Conservation (phyloP, 352 stramenopile species). For the Globisporangium abappressorium region DNA sequence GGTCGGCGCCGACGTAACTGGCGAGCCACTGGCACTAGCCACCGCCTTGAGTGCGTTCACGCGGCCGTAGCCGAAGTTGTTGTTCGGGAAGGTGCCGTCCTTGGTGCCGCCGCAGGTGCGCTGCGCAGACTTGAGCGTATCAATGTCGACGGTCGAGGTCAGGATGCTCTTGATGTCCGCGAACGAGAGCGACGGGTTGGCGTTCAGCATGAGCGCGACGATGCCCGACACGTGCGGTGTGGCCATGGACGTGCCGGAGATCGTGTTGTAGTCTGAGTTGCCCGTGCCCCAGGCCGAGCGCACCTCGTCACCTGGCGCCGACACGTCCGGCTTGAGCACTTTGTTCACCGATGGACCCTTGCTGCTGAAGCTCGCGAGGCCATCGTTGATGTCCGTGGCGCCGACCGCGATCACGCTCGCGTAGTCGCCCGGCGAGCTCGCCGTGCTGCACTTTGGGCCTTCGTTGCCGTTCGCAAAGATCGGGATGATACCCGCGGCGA, state of each 20-base stretch:
- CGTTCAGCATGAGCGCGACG: constrained; percentile 31
- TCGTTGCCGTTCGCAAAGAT: constrained; percentile 22
- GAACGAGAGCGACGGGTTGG: constrained; percentile 21
- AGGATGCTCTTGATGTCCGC: constrained; percentile 15
- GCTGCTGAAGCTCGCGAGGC: constrained; percentile 27
- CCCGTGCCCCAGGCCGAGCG: constrained; percentile 20
- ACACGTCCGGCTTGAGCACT: constrained; percentile 30
- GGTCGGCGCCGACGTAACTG: background rate
- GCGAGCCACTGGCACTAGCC: background rate
- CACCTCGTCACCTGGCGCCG: constrained; percentile 24
- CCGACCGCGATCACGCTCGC: constrained; percentile 27
- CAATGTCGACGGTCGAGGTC: constrained; percentile 19
- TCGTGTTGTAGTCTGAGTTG: constrained; percentile 23
- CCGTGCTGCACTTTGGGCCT: constrained; percentile 20
- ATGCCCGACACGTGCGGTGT: constrained; percentile 32
- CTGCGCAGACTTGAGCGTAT: constrained; percentile 10
- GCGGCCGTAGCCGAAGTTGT: constrained; percentile 32
- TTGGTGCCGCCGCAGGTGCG: constrained; percentile 13
- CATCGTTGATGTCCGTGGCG: constrained; percentile 21
- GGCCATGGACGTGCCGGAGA: constrained; percentile 37
- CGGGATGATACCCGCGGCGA: background rate
- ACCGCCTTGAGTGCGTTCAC: constrained; percentile 24
- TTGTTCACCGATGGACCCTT: constrained; percentile 21
- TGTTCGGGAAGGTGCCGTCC: constrained; percentile 28
- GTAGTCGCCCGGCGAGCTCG: constrained; percentile 24